phyloP scores from a whole-genome alignment of 495 filamentous ascomycete species.

The Parmelia sp. region DNA sequence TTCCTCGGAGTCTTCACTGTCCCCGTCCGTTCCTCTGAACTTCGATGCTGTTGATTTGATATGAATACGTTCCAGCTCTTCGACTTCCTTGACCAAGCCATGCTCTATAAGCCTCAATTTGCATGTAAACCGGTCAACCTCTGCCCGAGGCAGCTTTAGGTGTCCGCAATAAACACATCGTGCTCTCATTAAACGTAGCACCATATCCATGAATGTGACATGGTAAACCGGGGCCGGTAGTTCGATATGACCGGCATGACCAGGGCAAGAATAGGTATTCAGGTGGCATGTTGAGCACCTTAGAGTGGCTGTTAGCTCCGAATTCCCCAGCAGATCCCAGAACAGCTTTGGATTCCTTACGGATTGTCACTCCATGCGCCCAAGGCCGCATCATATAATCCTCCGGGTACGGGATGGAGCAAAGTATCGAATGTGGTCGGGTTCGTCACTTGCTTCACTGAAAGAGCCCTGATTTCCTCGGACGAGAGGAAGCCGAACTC shows the following conservation, averaged over 20 bases:
- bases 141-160: constrained; percentile 64
- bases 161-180: constrained; percentile 87
- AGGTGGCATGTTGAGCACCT: constrained; percentile 90
- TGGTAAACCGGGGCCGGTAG: constrained; percentile 90
- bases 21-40: constrained; percentile 28
- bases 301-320: constrained; percentile 12
- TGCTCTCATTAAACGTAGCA: constrained; percentile 71
- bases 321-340: neutral
- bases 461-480: constrained; percentile 78
- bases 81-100: constrained; percentile 69
- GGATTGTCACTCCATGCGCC: constrained; percentile 80
- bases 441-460: constrained; percentile 87
- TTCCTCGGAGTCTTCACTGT: constrained; percentile 44
- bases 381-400: constrained; percentile 86
- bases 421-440: constrained; percentile 83
- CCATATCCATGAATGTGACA: constrained; percentile 86
- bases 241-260: constrained; percentile 92
- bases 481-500: constrained; percentile 78
- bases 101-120: constrained; percentile 81
- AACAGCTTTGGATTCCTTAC: constrained; percentile 45
- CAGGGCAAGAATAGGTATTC: constrained; percentile 71
- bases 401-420: constrained; percentile 75
- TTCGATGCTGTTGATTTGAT: constrained; percentile 23
- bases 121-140: constrained; percentile 70
- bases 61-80: constrained; percentile 56